These are phyloP conservation scores for Brassica carinata DNA, from an alignment of 345 rosid species.

Conservation along the genomic window DNA sequence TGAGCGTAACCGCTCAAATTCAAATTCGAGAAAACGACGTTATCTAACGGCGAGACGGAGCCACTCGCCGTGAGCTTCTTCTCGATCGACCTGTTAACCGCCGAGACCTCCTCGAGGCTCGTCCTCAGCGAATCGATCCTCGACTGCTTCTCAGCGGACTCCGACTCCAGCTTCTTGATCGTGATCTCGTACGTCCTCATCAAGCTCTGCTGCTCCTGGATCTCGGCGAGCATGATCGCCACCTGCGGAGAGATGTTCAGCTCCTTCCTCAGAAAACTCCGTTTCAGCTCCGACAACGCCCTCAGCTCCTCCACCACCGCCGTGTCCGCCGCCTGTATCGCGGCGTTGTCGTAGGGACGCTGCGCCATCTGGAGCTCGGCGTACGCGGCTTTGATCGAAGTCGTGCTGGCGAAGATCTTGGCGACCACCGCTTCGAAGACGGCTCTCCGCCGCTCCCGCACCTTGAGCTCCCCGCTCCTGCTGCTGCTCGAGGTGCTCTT, in stretches of 20 bases:
- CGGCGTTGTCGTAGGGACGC: conserved; percentile 72
- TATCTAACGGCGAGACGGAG: conserved; percentile 55
- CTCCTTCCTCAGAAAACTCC: conserved; percentile 62
- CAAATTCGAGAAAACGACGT: conserved; percentile 44
- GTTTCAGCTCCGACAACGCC: conserved; percentile 70
- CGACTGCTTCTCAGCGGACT: conserved; percentile 47
- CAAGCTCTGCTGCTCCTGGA: conserved; percentile 93
- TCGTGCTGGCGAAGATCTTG: conserved; percentile 73
- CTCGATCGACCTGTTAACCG: conserved; percentile 57
- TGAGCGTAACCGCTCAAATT: conserved; percentile 58
- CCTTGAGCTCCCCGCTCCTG: conserved; percentile 22
- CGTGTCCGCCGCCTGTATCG: conserved; percentile 81
- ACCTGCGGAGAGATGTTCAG: conserved; percentile 86
- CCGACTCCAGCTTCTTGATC: conserved; percentile 66
- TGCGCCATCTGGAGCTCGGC: conserved; percentile 96
- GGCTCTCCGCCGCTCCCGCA: conserved; percentile 49
- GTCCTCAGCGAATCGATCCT: conserved; percentile 44
- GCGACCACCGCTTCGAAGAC: conserved; percentile 73
- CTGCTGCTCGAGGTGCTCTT: conserved; percentile 33
- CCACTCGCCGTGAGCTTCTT: conserved; percentile 74
- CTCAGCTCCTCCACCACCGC: conserved; percentile 83
- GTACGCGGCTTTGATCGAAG: conserved; percentile 87
- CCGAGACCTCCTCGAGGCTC: conserved; percentile 41
- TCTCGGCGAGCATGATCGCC: conserved; percentile 85
- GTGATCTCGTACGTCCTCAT: conserved; percentile 86